Percentiles rank a stretch among this genome's conserved stretches.
These are phyloP conservation scores for Oryza rufipogon DNA, from an alignment of 176 grass and related monocot species.

Conservation along the genomic window DNA sequence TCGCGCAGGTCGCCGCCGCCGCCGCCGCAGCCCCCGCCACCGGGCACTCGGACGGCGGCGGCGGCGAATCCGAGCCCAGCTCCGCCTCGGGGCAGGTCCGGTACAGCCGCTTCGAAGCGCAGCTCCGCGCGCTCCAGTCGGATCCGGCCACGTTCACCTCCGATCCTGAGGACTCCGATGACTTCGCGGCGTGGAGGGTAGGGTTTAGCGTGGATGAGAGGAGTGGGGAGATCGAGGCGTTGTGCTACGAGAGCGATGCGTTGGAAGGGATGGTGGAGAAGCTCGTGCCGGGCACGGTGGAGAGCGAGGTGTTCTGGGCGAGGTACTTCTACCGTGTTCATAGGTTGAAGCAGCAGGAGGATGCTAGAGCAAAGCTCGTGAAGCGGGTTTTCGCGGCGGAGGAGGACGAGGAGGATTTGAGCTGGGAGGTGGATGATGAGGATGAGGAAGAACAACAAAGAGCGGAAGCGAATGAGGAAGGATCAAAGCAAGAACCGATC, in stretches of 20 bases:
- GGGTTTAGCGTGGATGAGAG: slow-evolving; percentile 71
- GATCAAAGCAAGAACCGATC: slow-evolving; percentile 24
- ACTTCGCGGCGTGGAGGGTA: slow-evolving; percentile 67
- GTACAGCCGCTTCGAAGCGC: slow-evolving; percentile 77
- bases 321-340: slow-evolving; percentile 79
- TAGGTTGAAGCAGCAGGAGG: slow-evolving; percentile 83
- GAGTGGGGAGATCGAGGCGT: slow-evolving; percentile 73
- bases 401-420: slow-evolving; percentile 89
- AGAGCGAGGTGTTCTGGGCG: slow-evolving; percentile 74
- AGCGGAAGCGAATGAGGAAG: slow-evolving; percentile 33
- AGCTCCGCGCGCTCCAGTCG: slow-evolving; percentile 75
- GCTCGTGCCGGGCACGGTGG: slow-evolving; percentile 68
- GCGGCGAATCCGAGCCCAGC: slow-evolving; percentile 41
- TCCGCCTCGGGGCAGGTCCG: slow-evolving; percentile 45
- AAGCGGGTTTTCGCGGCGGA: slow-evolving; percentile 62
- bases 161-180: slow-evolving; percentile 75
- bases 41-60: slow-evolving; percentile 30
- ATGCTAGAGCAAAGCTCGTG: slow-evolving; percentile 79
- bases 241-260: slow-evolving; percentile 61
- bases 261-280: slow-evolving; percentile 64
- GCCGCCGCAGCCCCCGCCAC: slow-evolving; percentile 6
- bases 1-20: slow-evolving; percentile 44
- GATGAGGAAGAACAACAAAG: slow-evolving; percentile 43
- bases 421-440: slow-evolving; percentile 76
- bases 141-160: slow-evolving; percentile 71